phyloP scores from a whole-genome alignment of 1,284 basidiomycete species.

The Puccinia horiana region DNA sequence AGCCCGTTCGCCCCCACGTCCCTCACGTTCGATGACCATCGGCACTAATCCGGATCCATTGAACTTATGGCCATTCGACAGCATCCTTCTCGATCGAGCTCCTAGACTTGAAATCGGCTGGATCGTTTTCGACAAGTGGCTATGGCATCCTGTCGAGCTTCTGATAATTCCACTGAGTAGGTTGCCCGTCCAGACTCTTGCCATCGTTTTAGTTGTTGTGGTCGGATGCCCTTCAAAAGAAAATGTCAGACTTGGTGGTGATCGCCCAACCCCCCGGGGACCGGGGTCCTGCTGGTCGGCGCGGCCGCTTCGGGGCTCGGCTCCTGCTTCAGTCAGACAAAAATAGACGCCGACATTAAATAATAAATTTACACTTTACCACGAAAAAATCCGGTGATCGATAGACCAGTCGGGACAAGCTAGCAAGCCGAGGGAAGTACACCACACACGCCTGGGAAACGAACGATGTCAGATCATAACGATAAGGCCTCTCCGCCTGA shows the following conservation, averaged over 20 bases:
- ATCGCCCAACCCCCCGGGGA: background rate
- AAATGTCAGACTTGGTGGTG: no score
- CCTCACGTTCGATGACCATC: constrained; percentile 89
- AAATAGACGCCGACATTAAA: no score
- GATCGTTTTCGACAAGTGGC: no score
- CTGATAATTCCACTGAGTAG: background rate
- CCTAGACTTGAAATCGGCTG: background rate
- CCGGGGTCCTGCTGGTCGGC: background rate
- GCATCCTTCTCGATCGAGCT: background rate
- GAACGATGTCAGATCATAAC: constrained; percentile 23
- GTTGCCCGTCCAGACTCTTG: background rate
- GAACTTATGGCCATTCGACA: background rate
- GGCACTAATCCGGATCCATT: constrained; percentile 67
- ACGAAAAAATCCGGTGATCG: no score
- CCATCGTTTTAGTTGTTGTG: no score
- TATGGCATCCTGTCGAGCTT: background rate
- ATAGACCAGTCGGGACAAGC: no score
- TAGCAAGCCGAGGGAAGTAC: no score
- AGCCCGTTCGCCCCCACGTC: constrained; percentile 77
- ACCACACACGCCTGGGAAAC: no score
- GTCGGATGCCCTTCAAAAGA: no score
- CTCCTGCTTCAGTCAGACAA: no score
- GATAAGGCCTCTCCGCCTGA: constrained; percentile 11
- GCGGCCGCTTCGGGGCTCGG: background rate
- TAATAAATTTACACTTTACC: no score